Conservation (phyloP, 768 basidiomycete species). For the Crassisporium funariophilum region DNA sequence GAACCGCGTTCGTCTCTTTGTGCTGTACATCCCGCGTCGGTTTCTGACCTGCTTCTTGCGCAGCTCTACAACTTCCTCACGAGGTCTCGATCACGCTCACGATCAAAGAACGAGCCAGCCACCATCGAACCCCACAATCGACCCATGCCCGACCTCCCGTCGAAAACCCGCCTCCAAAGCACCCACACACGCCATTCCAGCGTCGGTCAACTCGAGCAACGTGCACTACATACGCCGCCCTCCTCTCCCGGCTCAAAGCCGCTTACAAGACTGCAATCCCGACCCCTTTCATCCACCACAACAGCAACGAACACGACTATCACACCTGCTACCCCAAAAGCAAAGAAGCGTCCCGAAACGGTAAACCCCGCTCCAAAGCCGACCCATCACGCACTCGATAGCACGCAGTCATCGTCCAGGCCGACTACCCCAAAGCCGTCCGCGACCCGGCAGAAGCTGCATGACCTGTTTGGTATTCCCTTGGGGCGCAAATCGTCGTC, state of each 20-base stretch:
- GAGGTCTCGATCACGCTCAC: constrained; percentile 64
- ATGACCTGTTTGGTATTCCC: constrained; percentile 49
- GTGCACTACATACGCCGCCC: constrained; percentile 4
- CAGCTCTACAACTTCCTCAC: constrained; percentile 66
- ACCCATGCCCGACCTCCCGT: constrained; percentile 11
- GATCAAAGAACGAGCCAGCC: constrained; percentile 36
- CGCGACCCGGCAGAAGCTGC: constrained; percentile 40
- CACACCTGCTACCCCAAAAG: constrained; percentile 55
- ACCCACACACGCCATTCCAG: constrained; percentile 12
- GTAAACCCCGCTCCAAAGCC: constrained; percentile 24
- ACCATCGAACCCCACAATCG: constrained; percentile 10
- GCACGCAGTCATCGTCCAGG: constrained; percentile 17
- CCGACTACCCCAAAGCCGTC: constrained; percentile 39
- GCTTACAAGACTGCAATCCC: constrained; percentile 49
- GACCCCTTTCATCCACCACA: constrained; percentile 68
- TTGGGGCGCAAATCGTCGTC: constrained; percentile 41
- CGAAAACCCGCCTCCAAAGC: constrained; percentile 2
- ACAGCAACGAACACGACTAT: constrained; percentile 63
- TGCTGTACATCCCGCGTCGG: not conserved
- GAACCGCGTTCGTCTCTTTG: constrained; percentile 41
- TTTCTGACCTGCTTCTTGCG: constrained; percentile 5
- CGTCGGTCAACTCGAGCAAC: too few relatives aligned
- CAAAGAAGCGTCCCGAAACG: constrained; percentile 25
- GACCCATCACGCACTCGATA: constrained; percentile 8
- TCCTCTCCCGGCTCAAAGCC: constrained; percentile 45